Evolutionary conservation across 805 yeast genomes (phyloP).

Genomic region (Vanderwaltozyma verrucispora): DNA sequence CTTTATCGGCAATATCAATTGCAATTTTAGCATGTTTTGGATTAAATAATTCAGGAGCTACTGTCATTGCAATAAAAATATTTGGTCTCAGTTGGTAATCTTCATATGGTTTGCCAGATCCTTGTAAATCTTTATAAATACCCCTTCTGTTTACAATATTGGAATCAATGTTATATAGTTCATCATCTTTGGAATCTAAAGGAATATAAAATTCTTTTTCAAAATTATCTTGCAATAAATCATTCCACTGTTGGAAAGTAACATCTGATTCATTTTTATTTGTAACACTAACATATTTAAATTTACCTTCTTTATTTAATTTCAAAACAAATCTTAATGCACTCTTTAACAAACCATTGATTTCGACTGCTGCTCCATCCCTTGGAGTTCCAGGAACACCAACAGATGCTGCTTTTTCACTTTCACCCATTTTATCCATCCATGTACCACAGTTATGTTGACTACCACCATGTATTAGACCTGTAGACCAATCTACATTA

Average conservation of each 20-base stretch:
- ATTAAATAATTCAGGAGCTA: constrained; percentile 84
- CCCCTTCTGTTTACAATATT: constrained; percentile 78
- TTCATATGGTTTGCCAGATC: constrained; percentile 78
- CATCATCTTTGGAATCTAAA: constrained; percentile 47
- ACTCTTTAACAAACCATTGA: constrained; percentile 81
- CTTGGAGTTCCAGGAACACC: constrained; percentile 98
- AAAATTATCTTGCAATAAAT: constrained; percentile 56
- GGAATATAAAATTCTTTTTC: constrained; percentile 79
- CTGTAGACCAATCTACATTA: constrained; percentile 79
- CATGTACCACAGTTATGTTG: constrained; percentile 95
- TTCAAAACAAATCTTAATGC: constrained; percentile 67
- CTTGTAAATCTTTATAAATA: constrained; percentile 79
- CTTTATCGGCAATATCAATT: constrained; percentile 57
- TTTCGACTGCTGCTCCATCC: constrained; percentile 93
- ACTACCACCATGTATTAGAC: constrained; percentile 83
- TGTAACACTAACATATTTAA: constrained; percentile 46
- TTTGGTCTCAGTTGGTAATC: constrained; percentile 92
- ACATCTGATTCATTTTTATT: constrained; percentile 50
- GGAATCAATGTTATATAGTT: constrained; percentile 49
- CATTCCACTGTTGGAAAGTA: constrained; percentile 61
- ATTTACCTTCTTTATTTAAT: constrained; percentile 43
- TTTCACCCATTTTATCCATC: constrained; percentile 99
- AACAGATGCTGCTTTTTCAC: constrained; percentile 65
- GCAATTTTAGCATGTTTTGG: constrained; percentile 52
- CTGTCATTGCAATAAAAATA: constrained; percentile 87